Base-by-base conservation (phyloP, 1,284 basidiomycete genomes). In the Naganishia liquefaciens region DNA sequence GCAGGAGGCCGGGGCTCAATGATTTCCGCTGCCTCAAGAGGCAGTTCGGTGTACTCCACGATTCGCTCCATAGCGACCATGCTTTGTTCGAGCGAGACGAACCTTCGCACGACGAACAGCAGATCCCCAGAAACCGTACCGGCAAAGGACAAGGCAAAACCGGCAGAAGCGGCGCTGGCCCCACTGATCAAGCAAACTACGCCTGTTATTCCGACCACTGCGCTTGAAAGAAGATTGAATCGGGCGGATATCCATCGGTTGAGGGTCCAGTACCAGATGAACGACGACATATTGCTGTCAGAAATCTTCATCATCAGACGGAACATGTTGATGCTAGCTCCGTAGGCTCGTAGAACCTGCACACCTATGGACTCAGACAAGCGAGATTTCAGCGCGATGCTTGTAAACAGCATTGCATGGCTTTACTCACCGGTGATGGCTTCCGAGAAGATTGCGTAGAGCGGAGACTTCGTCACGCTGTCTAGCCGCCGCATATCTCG, bases 361-460 rank as follows among this genome's bases (percentile, higher is more conserved):
- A 67, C 50, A 58, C 65, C 58, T 30, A 10, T 33, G 39, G 52
- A 47, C 19, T 5, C 19, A 17, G 7, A 9, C 9, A 19, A 37
- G 33, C 13, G 7, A 9, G 7, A 13, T 37, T 9, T 37, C 33
- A 37, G 33, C 33, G 33, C 13, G 13, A 37, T 37, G 33, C 33
- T 13, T 7, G 33, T 37, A 37, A 37, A 37, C 33, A 13, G 33
- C 3, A 37, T 9, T 13, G 33, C 10, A 7, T 2, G 33, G 33
- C 46, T 43, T 0, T 90, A 84, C 19, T 81, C 76, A n/a, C 91
- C 92, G 3, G 90, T 84, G 62, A 93, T 92, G 0, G 90, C 91
- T 77, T 95, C 92, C 2, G 89, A 90, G 70, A 93, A 96, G 52
- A 94, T 88, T 0, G 90, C 92, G 77, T 95, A 96, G 17, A 97